phyloP scores from a whole-genome alignment of 768 basidiomycete genomes.

The Trametes elegans region DNA sequence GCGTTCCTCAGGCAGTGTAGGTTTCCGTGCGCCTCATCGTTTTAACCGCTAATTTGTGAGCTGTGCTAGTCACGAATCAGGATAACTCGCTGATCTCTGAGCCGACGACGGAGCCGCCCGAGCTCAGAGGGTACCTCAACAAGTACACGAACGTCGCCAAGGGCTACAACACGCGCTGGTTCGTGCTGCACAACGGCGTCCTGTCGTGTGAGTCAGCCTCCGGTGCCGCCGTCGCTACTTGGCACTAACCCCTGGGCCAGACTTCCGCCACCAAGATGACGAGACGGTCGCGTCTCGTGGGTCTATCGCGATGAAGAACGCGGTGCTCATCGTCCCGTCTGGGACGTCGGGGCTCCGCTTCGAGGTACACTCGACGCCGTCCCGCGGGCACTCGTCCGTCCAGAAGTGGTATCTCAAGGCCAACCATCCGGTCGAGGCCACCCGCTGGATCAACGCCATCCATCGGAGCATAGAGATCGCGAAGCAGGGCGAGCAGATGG shows the following conservation, averaged over 20 bases:
- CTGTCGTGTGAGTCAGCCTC: slow-evolving; percentile 63
- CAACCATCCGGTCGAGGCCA: slow-evolving; percentile 85
- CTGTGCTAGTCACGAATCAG: slow-evolving; percentile 66
- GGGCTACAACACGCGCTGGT: slow-evolving; percentile 90
- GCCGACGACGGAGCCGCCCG: slow-evolving; percentile 50
- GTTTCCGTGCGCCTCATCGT: slow-evolving; percentile 26
- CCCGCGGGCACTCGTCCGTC: slow-evolving; percentile 42
- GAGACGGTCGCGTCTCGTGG: slow-evolving; percentile 84
- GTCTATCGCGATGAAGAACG: slow-evolving; percentile 83
- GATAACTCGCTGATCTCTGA: slow-evolving; percentile 66
- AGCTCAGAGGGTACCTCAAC: slow-evolving; percentile 75
- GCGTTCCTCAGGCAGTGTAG: slow-evolving; percentile 82
- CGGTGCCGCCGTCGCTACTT: neutral
- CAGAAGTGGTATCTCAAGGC: slow-evolving; percentile 86
- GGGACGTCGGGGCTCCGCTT: slow-evolving; percentile 68
- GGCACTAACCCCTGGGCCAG: slow-evolving; percentile 28
- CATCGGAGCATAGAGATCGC: slow-evolving; percentile 71
- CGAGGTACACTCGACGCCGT: slow-evolving; percentile 69
- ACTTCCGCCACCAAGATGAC: slow-evolving; percentile 89
- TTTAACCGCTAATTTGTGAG: slow-evolving; percentile 1
- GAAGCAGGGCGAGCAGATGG: slow-evolving; percentile 33
- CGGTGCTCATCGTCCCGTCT: slow-evolving; percentile 54
- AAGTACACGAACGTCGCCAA: slow-evolving; percentile 93
- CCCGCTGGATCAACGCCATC: slow-evolving; percentile 83
- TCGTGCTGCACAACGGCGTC: slow-evolving; percentile 82